Conservation (phyloP, 2,329 filamentous ascomycete genomes). For the Zymoseptoria passerinii region DNA sequence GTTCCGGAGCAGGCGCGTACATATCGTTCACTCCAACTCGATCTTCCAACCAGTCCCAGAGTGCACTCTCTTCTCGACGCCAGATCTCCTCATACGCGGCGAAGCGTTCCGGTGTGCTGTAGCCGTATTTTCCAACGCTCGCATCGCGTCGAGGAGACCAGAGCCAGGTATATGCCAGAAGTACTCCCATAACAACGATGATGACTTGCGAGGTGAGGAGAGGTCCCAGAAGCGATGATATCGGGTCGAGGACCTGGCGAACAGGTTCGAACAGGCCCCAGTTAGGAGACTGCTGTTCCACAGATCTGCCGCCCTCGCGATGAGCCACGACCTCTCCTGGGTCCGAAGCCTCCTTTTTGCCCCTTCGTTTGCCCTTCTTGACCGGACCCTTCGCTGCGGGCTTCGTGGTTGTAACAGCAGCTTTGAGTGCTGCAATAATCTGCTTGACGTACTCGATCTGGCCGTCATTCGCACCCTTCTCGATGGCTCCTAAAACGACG, state of each 20-base stretch:
- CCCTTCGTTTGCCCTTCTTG: slow-evolving; percentile 40
- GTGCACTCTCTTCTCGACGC: slow-evolving; percentile 74
- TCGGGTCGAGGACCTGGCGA: slow-evolving; percentile 58
- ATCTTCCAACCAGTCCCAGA: slow-evolving; percentile 92
- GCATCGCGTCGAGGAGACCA: slow-evolving; percentile 24
- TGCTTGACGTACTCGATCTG: slow-evolving; percentile 77
- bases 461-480: slow-evolving; percentile 88
- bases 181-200: slow-evolving; percentile 62
- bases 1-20: slow-evolving; percentile 21
- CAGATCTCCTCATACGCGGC: slow-evolving; percentile 91
- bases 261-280: slow-evolving; percentile 83
- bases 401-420: slow-evolving; percentile 57
- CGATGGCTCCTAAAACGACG: slow-evolving; percentile 66
- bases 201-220: slow-evolving; percentile 70
- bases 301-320: slow-evolving; percentile 23
- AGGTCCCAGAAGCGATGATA: slow-evolving; percentile 60
- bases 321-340: slow-evolving; percentile 34
- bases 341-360: slow-evolving; percentile 46
- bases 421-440: slow-evolving; percentile 64
- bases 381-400: slow-evolving; percentile 42
- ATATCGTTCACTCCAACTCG: slow-evolving; percentile 62
- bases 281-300: slow-evolving; percentile 34
- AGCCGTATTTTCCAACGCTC: slow-evolving; percentile 33
- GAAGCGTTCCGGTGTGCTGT: slow-evolving; percentile 54
- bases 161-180: slow-evolving; percentile 66